A percentile compares a stretch with the other conserved stretches of the same genome.
phyloP scores from a whole-genome alignment of 2,329 filamentous ascomycete species.

The Dothidotthia symphoricarpi region DNA sequence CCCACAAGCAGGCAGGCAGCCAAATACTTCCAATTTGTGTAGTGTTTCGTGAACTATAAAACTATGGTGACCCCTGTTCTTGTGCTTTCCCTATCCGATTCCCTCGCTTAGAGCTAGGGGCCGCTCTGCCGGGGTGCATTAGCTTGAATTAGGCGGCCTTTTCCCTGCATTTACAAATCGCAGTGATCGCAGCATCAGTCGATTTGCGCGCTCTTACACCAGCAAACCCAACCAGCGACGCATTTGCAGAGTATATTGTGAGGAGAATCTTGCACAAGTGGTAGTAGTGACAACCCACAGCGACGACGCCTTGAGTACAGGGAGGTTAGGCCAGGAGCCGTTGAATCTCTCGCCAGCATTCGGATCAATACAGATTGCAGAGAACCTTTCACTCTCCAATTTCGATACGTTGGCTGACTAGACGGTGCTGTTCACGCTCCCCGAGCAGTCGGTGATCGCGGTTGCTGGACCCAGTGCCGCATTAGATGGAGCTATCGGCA shows the following conservation, averaged over 20 bases:
- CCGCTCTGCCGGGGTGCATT: too few relatives aligned
- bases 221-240: constrained; percentile 27
- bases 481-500: too few relatives aligned
- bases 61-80: too few relatives aligned
- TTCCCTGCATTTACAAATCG: constrained; percentile 27
- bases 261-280: constrained; percentile 34
- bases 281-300: constrained; percentile 32
- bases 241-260: constrained; percentile 30
- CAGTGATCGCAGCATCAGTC: constrained; percentile 25
- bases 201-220: constrained; percentile 26
- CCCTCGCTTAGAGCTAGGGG: too few relatives aligned
- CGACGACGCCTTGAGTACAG: constrained; percentile 26
- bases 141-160: too few relatives aligned
- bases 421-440: too few relatives aligned
- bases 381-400: constrained; percentile 34
- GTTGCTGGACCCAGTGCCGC: too few relatives aligned
- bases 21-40: too few relatives aligned
- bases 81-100: too few relatives aligned
- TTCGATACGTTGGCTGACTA: constrained; percentile 11
- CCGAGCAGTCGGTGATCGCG: too few relatives aligned
- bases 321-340: constrained; percentile 25
- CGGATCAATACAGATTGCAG: constrained; percentile 20
- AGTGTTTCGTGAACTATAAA: too few relatives aligned
- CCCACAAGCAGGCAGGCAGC: too few relatives aligned
- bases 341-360: constrained; percentile 24